Conservation (phyloP, 139 green algal species). For the Haematococcus lacustris region DNA sequence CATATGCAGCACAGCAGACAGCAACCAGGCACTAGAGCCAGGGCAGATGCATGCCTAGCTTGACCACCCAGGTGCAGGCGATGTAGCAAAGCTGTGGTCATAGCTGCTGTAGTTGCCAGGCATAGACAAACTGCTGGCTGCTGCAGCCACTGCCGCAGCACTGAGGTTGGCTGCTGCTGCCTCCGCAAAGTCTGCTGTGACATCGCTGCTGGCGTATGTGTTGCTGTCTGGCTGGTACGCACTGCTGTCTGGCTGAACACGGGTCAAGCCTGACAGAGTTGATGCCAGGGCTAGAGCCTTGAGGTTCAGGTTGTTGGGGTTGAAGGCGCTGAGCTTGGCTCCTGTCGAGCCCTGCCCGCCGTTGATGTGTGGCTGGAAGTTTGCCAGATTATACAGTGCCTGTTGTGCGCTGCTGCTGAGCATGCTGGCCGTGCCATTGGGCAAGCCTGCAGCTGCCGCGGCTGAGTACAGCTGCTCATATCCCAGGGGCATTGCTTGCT, state of each 20-base stretch:
- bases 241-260: constrained; percentile 13
- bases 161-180: constrained; percentile 8
- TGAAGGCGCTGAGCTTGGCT: constrained; percentile 6
- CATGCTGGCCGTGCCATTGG: neutral
- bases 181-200: constrained; percentile 10
- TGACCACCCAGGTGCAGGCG: constrained; percentile 32
- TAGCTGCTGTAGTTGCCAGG: constrained; percentile 4
- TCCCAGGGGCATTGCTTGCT: too few species aligned
- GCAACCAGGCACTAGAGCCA: too few species aligned
- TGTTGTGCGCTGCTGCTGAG: constrained; percentile 9
- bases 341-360: constrained; percentile 3
- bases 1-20: too few species aligned
- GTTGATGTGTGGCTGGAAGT: constrained; percentile 5
- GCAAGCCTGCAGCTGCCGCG: too few species aligned
- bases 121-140: neutral
- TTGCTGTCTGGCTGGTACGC: too few species aligned
- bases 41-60: too few species aligned
- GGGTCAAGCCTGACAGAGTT: constrained; percentile 8
- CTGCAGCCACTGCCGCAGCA: neutral
- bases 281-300: constrained; percentile 25
- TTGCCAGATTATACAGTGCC: constrained; percentile 20
- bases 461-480: too few species aligned
- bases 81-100: constrained; percentile 18
- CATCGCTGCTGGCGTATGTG: too few species aligned
- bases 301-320: constrained; percentile 23